Base-by-base conservation (phyloP, 352 stramenopile genomes). In the Plasmopara muralis region DNA sequence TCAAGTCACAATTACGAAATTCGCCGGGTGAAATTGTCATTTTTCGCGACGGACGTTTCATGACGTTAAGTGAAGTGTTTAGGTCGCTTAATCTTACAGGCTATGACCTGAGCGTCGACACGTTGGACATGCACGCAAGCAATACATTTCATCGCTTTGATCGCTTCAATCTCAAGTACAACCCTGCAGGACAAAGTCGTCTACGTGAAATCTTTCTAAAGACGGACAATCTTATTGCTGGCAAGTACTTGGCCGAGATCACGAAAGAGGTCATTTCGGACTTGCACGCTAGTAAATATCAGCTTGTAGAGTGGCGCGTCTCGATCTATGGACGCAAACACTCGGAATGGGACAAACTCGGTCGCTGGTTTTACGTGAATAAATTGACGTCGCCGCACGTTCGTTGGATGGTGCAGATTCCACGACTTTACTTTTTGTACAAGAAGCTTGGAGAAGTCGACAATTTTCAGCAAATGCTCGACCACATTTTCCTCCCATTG, bases 111-210 rank as follows among this genome's bases (percentile, higher is more conserved):
- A 98, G 91, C 43, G 97, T 99, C 50, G 96, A 99, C 68, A 98
- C 96, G 37, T 89, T 99, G 35, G 95, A 99, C 74, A 98, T 99
- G 73, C 85, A 99, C 62, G 96, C 97, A n/a, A 97, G 97, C 77
- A 98, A 99, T 68, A 98, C 93, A 41, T 99, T 99, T 76, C 95
- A 99, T 61, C 83, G 96, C 55, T 99, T 99, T 72, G 97, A 99
- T 66, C 95, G 97, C 34, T 99, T 99, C 67, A 99, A 99, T 70
- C 74, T 97, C 39, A 99, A 99, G 77, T 99, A 99, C 74, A 98
- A 98, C 71, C 97, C 96, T 18, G 70, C 93, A 59, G 95, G 70
- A 38, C 88, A 99, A 68, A 93, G 74, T 71, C 78, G 87, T 12
- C 84, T 99, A 70, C 72, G 97, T 18, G 93, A 98, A 60, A 99